Base-by-base conservation (phyloP, 2,329 filamentous ascomycete genomes). In the Elsinoe ampelina region DNA sequence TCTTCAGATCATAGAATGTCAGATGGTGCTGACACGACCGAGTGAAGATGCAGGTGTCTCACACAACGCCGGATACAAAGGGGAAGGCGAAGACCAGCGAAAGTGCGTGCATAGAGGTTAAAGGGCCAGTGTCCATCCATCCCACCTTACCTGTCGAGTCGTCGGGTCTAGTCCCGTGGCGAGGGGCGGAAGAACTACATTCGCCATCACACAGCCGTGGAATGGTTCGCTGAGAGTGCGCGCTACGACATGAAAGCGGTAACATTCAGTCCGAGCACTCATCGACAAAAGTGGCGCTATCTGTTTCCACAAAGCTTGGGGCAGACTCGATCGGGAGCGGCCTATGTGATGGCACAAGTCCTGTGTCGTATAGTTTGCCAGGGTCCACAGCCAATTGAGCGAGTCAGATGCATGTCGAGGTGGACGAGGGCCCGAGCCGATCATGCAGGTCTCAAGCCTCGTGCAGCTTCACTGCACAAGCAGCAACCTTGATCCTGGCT, bases 151-250 rank as follows among this genome's bases (percentile, higher is more conserved):
- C 32, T 52, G 32, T 52, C 48, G 38, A 52, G 48, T 30, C 39
- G 15, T 52, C 48, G 48, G 48, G 48, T 20, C 48, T 15, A 52
- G 48, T 38, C 38, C 48, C 34, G 26, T 13, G 12, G 45, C 45
- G 15, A 52, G 34, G n/a, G 48, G 35, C 26, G 48, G 19, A 17
- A 19, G 48, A 36, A 52, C 15, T 39, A 52, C 48, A 39, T 52
- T 39, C 34, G 48, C 48, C 48, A 52, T 52, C 48, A 52, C 48
- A 52, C 48, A 39, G 48, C 48, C 34, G 48, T 34, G 32, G 32
- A 52, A 17, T 52, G 26, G 48, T 39, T 52, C 48, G 48, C 26
- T 19, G 45, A 19, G 41, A 22, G n/a, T 45, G 19, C 26, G 41
- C 41, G 41, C 41, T 45, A 50, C 30, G 20, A 22, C 43, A 32